A percentile compares a stretch with the other conserved stretches of the same genome.
Conservation (phyloP, 768 basidiomycete genomes). For the Omphalotus guepiniiformis region DNA sequence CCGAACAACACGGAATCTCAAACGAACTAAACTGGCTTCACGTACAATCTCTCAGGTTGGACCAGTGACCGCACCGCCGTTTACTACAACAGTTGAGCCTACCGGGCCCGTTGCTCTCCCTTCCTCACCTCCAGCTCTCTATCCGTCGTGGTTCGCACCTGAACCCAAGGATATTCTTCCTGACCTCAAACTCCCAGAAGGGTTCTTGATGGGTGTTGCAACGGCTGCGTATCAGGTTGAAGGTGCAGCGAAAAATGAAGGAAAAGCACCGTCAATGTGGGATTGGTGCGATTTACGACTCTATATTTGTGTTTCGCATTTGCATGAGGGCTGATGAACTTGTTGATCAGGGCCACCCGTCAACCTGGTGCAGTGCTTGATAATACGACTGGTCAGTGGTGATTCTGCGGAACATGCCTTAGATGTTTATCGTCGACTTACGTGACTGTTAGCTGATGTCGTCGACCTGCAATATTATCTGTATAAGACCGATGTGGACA, state of each 20-base stretch:
- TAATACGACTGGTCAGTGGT: conserved; percentile 36
- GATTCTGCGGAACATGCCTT: background rate
- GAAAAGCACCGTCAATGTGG: conserved; percentile 45
- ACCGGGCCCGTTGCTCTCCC: conserved; percentile 33
- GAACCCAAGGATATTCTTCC: conserved; percentile 40
- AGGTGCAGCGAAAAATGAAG: conserved; percentile 46
- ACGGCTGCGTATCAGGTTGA: conserved; percentile 53
- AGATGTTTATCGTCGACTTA: background rate
- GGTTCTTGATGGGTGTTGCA: conserved; percentile 48
- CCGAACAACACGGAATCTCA: background rate
- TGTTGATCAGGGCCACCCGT: conserved; percentile 30
- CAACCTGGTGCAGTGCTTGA: conserved; percentile 38
- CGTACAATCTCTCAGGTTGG: conserved; percentile 30
- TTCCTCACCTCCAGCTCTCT: conserved; percentile 40
- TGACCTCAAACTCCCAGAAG: conserved; percentile 40
- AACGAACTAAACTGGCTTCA: background rate
- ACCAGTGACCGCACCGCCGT: conserved; percentile 37
- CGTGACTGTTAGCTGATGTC: conserved; percentile 32
- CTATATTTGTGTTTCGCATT: no score
- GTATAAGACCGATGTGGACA: conserved; percentile 47
- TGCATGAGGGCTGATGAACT: no score
- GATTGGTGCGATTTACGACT: conserved; percentile 27
- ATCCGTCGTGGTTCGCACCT: conserved; percentile 43
- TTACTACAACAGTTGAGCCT: conserved; percentile 41
- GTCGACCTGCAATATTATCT: conserved; percentile 49